Evolutionary conservation across 352 stramenopile genomes (phyloP).

Genomic region (Phytophthora vignae): DNA sequence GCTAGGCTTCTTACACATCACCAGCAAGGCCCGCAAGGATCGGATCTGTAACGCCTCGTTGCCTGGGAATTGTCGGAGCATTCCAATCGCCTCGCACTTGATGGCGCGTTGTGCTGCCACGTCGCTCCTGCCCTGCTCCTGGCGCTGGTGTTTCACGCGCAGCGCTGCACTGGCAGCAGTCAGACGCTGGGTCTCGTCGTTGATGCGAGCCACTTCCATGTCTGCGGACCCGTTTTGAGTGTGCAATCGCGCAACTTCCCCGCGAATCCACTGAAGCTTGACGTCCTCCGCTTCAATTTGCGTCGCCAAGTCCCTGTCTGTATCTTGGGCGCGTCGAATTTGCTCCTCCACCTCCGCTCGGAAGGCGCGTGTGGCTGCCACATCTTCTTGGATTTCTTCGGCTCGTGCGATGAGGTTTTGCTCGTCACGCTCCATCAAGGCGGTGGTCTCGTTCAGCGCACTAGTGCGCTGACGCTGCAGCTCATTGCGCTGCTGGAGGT

Average conservation of each 20-base stretch:
- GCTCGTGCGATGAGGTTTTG: not conserved
- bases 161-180: conserved; percentile 10
- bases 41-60: conserved; percentile 36
- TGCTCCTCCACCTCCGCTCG: conserved; percentile 33
- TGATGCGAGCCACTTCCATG: conserved; percentile 28
- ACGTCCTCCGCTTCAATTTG: conserved; percentile 27
- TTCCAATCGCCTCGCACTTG: conserved; percentile 40
- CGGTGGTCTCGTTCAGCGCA: conserved; percentile 15
- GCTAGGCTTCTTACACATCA: conserved; percentile 31
- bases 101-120: conserved; percentile 26
- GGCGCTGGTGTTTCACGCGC: conserved; percentile 9
- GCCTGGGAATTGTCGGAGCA: conserved; percentile 34
- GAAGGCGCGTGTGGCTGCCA: conserved; percentile 27
- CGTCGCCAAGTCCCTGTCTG: conserved; percentile 20
- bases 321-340: conserved; percentile 31
- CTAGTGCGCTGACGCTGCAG: conserved; percentile 17
- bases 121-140: conserved; percentile 20
- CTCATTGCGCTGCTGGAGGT: conserved; percentile 37
- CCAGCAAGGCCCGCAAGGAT: conserved; percentile 27
- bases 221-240: conserved; percentile 33
- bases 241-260: conserved; percentile 34
- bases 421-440: conserved; percentile 18
- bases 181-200: conserved; percentile 21
- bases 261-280: conserved; percentile 31
- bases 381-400: conserved; percentile 26